Base-by-base conservation (phyloP, 2,329 filamentous ascomycete genomes). In the Metarhizium humberi region DNA sequence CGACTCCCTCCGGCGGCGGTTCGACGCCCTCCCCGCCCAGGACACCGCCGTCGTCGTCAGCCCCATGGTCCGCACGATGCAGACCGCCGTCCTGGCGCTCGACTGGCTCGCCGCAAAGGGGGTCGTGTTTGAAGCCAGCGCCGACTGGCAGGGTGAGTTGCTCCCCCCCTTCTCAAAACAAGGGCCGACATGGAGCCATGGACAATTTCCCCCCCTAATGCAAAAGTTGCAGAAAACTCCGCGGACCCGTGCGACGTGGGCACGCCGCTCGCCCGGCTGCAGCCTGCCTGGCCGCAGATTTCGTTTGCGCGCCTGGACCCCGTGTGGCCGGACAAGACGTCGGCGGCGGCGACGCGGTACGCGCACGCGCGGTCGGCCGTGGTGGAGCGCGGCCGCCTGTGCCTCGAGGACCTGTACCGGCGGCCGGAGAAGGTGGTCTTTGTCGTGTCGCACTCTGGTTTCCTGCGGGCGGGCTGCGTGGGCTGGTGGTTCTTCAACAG, bases 401-500 rank as follows among this genome's bases (percentile, higher is more conserved):
- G 73, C 46, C 72, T 87, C 2, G 67, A 70, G 36, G 71, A 73
- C 30, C 71, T 88, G 29, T 73, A 77, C 57, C 60, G 62, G 13
- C 73, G 84, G 0, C 76, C 78, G 0, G 84, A 87, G 67, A 80
- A 81, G 60, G 73, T 84, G 52, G 75, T 88, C 54, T 74, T 84
- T 10, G 83, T 87, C 0, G 82, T 88, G 4, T 80, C 79, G 2
- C 84, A 87, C 68, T 82, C 84, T 2, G 82, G 78, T 0, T 87
- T 87, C 64, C 61, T 87, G 58, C 71, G 83, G n/a, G 66, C 73
- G 3, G 81, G 76, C 8, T 76, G 87, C 7, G 76, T 74, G 8
- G 78, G 81, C 2, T 72, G 71, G 59, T 79, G 72, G 71, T 83
- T 74, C 62, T 79, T 77, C 64, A 87, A 87, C 58, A 79, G 78